Evolutionary conservation across 768 basidiomycete genomes (phyloP).

Genomic region (Auriscalpium vulgare): DNA sequence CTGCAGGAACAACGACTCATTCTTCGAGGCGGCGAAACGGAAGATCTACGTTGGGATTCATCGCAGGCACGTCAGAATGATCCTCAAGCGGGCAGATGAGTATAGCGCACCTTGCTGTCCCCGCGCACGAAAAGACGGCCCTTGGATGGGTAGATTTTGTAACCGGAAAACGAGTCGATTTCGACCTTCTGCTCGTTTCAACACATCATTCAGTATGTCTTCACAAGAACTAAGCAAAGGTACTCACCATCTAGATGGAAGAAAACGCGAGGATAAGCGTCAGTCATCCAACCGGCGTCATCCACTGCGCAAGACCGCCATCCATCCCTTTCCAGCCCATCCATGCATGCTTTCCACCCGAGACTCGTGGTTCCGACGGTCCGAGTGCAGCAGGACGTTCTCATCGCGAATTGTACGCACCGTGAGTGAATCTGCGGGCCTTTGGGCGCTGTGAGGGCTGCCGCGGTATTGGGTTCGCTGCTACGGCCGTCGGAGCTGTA

Average conservation of each 20-base stretch:
- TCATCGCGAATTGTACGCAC: slow-evolving; percentile 34
- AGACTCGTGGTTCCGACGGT: background rate
- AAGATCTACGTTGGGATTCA: slow-evolving; percentile 53
- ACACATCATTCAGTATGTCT: slow-evolving; percentile 21
- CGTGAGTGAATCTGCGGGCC: slow-evolving; percentile 43
- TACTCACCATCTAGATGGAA: slow-evolving; percentile 19
- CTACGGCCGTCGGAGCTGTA: background rate
- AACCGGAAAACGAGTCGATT: slow-evolving; percentile 96
- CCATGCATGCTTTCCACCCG: slow-evolving; percentile 9
- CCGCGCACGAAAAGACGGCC: slow-evolving; percentile 93
- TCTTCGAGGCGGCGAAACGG: slow-evolving; percentile 92
- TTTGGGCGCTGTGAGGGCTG: slow-evolving; percentile 6
- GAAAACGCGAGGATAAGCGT: slow-evolving; percentile 2
- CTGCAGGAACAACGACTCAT: slow-evolving; percentile 93
- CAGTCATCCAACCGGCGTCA: slow-evolving; percentile 10
- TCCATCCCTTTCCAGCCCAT: slow-evolving; percentile 16
- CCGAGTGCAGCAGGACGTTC: slow-evolving; percentile 4
- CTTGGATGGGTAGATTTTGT: slow-evolving; percentile 96
- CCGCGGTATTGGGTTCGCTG: background rate
- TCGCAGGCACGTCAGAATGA: background rate
- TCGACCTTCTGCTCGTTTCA: slow-evolving; percentile 76
- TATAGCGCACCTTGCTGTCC: slow-evolving; percentile 79
- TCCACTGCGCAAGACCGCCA: slow-evolving; percentile 8
- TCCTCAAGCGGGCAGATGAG: too few relatives aligned
- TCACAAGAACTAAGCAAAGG: background rate